A percentile compares a stretch with the other conserved stretches of the same genome.
Conservation (phyloP, 1,139 yeast species). For the Debaryomyces robertsiae region DNA sequence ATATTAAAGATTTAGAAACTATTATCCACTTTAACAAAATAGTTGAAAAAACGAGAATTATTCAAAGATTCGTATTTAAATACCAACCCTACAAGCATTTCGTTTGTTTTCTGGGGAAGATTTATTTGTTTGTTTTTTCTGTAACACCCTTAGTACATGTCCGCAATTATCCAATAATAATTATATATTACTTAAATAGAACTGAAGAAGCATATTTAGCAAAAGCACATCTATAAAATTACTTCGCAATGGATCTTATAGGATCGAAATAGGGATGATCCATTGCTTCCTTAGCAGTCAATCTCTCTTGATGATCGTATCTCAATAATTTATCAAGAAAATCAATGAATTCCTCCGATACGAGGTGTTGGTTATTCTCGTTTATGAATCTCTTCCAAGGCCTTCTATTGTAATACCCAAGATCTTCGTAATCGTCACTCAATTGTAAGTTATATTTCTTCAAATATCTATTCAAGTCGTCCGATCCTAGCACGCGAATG, state of each 20-base stretch:
- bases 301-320: slow-evolving; percentile 92
- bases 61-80: too few species aligned
- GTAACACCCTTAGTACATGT: too few species aligned
- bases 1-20: too few species aligned
- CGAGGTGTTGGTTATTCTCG: slow-evolving; percentile 69
- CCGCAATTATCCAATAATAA: too few species aligned
- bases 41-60: too few species aligned
- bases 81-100: too few species aligned
- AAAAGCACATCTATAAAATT: neutral
- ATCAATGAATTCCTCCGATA: slow-evolving; percentile 73
- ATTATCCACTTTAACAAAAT: too few species aligned
- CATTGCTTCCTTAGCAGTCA: slow-evolving; percentile 96
- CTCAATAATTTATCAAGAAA: slow-evolving; percentile 79
- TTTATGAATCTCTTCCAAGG: slow-evolving; percentile 89
- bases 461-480: slow-evolving; percentile 72
- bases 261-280: slow-evolving; percentile 69
- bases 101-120: too few species aligned
- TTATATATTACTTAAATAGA: too few species aligned
- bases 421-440: slow-evolving; percentile 80
- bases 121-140: too few species aligned
- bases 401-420: slow-evolving; percentile 77
- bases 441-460: slow-evolving; percentile 75
- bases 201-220: neutral
- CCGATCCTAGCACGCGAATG: slow-evolving; percentile 90
- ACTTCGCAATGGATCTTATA: slow-evolving; percentile 19